These are phyloP conservation scores for Venturia pyrina DNA, from an alignment of 2,329 filamentous ascomycete genomes.

Conservation along the genomic window DNA sequence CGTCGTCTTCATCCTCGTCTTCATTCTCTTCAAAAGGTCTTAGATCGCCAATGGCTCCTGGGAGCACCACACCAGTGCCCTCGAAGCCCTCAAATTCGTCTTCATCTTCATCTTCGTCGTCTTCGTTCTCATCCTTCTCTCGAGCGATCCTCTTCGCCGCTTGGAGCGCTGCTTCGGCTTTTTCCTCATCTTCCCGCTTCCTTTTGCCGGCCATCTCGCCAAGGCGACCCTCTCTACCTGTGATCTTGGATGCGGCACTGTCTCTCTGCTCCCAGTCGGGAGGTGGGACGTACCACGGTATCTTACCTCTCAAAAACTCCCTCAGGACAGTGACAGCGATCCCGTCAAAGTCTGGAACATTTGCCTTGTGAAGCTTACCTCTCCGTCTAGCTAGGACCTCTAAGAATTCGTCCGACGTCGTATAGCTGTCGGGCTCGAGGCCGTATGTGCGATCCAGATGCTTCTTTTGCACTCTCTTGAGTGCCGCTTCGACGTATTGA, in stretches of 20 bases:
- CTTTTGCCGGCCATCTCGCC: constrained; percentile 71
- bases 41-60: constrained; percentile 14
- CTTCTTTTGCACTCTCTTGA: constrained; percentile 69
- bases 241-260: constrained; percentile 44
- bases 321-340: constrained; percentile 96
- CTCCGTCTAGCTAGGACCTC: constrained; percentile 80
- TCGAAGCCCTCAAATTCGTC: constrained; percentile 26
- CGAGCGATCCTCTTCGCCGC: constrained; percentile 36
- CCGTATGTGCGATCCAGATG: constrained; percentile 85
- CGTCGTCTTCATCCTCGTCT: constrained; percentile 16
- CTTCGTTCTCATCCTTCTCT: constrained; percentile 25
- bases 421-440: constrained; percentile 64
- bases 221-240: constrained; percentile 65
- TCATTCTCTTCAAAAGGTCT: constrained; percentile 16
- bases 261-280: constrained; percentile 51
- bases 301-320: constrained; percentile 89
- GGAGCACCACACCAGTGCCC: constrained; percentile 19
- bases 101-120: constrained; percentile 20
- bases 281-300: constrained; percentile 89
- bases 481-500: constrained; percentile 81
- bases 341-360: constrained; percentile 90
- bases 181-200: constrained; percentile 41
- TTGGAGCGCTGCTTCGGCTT: constrained; percentile 13
- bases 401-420: constrained; percentile 69
- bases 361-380: constrained; percentile 76